Base-by-base conservation (phyloP, 371 early-diverging fungal species). In the Blyttiomyces sp. region DNA sequence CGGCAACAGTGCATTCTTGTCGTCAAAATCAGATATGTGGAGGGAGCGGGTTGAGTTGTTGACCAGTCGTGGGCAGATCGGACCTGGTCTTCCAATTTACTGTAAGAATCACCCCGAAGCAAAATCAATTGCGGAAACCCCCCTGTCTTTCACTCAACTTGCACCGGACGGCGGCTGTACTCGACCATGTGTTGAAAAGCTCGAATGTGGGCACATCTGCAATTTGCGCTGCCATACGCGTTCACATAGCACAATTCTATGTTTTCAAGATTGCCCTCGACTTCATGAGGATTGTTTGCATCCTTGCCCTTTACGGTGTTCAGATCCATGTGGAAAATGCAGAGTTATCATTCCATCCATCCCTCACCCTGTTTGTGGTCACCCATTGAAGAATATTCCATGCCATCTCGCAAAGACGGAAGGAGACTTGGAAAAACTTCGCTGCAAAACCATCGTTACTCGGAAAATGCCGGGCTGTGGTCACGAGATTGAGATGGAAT, bases 1-100 rank as follows among this genome's bases (percentile, higher is more conserved):
- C 19, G 92, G 92, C 21, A 86, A 87, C 56, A 81, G 76, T 1
- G 56, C 57, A 11, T 61, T 86, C 55, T 49, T 87, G 45, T 74
- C 71, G 61, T 71, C 74, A 30, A 66, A 72, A 34, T 85, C 85
- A 34, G 74, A 75, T 17, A 61, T 86, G 11, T 87, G 88, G 88
- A 24, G 43, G 33, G 36, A 64, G 13, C 60, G 59, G 6, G 48
- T 65, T 24, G 50, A 53, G 5, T 16, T 60, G 5, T 35, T 59
- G 21, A 46, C 45, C 1, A 43, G 57, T 0, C 71, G 72, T n/a
- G 80, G 74, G 39, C 76, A 80, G 33, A 54, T 85, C 6, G 68
- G 61, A 4, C 72, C 74, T 27, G 24, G 56, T 44, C 2, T 85
- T 13, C 76, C 55, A 26, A 57, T 83, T n/a, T 48, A 31, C 36